A percentile compares a stretch with the other conserved stretches of the same genome.
These are phyloP conservation scores for Chimonanthus praecox DNA, from an alignment of 164 flowering plant genomes.

Conservation along the genomic window DNA sequence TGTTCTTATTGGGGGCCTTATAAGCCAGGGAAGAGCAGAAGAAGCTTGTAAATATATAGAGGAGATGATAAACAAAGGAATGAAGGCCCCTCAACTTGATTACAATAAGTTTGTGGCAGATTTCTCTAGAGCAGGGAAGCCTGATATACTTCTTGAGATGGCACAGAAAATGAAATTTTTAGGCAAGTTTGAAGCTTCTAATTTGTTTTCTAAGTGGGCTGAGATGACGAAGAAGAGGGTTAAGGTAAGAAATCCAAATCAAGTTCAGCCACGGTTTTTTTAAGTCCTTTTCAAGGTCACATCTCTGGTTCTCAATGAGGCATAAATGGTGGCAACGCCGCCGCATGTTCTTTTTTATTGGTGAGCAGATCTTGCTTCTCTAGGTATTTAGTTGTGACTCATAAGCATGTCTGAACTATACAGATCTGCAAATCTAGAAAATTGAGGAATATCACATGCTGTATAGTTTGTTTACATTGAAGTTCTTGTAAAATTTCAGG, in stretches of 20 bases:
- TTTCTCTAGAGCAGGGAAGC: slow-evolving; percentile 63
- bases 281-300: neutral
- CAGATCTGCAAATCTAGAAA: neutral
- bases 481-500: neutral
- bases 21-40: slow-evolving; percentile 56
- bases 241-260: slow-evolving; percentile 28
- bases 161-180: slow-evolving; percentile 65
- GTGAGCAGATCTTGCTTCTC: neutral
- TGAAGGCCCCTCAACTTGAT: slow-evolving; percentile 83
- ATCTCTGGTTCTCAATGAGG: neutral
- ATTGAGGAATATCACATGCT: neutral
- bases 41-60: slow-evolving; percentile 78
- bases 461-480: neutral
- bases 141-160: slow-evolving; percentile 57
- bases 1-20: slow-evolving; percentile 69
- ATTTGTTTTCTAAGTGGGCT: slow-evolving; percentile 56
- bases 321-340: neutral
- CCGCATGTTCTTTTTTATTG: neutral
- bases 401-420: neutral
- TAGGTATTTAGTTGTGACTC: neutral
- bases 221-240: slow-evolving; percentile 57
- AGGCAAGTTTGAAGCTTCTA: slow-evolving; percentile 61
- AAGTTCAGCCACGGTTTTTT: neutral
- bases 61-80: slow-evolving; percentile 89
- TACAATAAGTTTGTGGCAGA: slow-evolving; percentile 69